Evolutionary conservation across 176 grass and related monocot species (phyloP), one percentile per base, ranked within the genome.

Genomic region (Paspalum notatum): DNA sequence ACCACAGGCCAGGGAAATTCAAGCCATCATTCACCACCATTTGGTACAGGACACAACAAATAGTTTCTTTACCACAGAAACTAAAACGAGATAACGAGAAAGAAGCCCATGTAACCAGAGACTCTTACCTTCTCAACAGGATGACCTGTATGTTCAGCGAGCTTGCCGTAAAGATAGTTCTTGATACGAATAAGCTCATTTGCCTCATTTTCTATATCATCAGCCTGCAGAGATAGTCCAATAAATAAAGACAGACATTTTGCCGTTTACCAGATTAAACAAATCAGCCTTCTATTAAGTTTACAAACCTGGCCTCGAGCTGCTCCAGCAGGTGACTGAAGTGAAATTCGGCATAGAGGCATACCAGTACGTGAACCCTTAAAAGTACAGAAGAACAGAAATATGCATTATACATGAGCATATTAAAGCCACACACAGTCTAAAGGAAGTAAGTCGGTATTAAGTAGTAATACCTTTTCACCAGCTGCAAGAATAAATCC

Each of bases 401-500:
- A 68, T 53, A 54, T 79, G 15, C 50, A 44, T 21, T 51, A 77
- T 18, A 70, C 40, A 20, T 53, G 4, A 13, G 51, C 40, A 78
- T 14, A 44, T 0, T 51, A 9, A 47, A 68, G 12, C 3, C 32
- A 83, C 10, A 72, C 6, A 65, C 50, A 37, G 22, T 49, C 39
- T 42, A 13, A 69, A 75, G 10, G n/a, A 41, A 75, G 53, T 66
- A 32, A 62, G 59, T 7, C 4, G 17, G 40, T 53, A 46, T 58
- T 64, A 50, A 81, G 18, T 38, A 61, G 42, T 10, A 62, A 43
- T 77, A 95, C 95, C 92, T 95, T 98, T 46, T 95, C 89, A 74
- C 96, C 96, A 68, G 96, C 96, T 64, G 96, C 92, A 76, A 98
- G 90, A 90, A 98, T 85, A 83, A 95, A 98, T 76, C 84, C 92